phyloP scores from a whole-genome alignment of 495 filamentous ascomycete genomes.

The Lentithecium fluviatile region DNA sequence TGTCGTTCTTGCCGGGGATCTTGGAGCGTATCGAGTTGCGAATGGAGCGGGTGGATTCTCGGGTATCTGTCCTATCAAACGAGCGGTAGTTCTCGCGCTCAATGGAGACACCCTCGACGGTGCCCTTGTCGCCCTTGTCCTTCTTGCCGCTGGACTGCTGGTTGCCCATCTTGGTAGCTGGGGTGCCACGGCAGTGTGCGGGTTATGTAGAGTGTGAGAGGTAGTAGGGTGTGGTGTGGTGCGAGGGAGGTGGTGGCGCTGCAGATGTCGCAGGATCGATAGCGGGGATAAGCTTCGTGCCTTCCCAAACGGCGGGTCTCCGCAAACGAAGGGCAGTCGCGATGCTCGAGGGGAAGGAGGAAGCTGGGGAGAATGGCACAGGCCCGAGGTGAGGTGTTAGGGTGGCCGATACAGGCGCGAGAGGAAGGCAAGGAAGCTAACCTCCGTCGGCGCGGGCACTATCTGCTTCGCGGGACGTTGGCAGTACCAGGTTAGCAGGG shows the following conservation, averaged over 20 bases:
- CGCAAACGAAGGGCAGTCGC: conserved; percentile 13
- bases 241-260: conserved; percentile 25
- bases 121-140: conserved; percentile 35
- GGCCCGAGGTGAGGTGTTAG: conserved; percentile 42
- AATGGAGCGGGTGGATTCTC: conserved; percentile 87
- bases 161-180: conserved; percentile 72
- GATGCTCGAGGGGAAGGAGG: not conserved
- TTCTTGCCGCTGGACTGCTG: conserved; percentile 69
- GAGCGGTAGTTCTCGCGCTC: conserved; percentile 78
- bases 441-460: conserved; percentile 46
- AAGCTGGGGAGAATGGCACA: conserved; percentile 3
- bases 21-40: conserved; percentile 71
- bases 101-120: conserved; percentile 46
- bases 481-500: conserved; percentile 4
- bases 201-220: conserved; percentile 7
- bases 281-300: conserved; percentile 1
- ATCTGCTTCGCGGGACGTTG: conserved; percentile 28
- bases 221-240: conserved; percentile 10
- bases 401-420: conserved; percentile 57
- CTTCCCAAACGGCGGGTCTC: conserved; percentile 4
- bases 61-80: conserved; percentile 90
- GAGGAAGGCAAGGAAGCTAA: conserved; percentile 55
- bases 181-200: not conserved
- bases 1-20: conserved; percentile 73
- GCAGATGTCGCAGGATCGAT: conserved; percentile 14